Percentiles rank a stretch among this genome's conserved stretches.
Evolutionary conservation across 1,284 basidiomycete species (phyloP).

Genomic region (Sporisorium sorghi): DNA sequence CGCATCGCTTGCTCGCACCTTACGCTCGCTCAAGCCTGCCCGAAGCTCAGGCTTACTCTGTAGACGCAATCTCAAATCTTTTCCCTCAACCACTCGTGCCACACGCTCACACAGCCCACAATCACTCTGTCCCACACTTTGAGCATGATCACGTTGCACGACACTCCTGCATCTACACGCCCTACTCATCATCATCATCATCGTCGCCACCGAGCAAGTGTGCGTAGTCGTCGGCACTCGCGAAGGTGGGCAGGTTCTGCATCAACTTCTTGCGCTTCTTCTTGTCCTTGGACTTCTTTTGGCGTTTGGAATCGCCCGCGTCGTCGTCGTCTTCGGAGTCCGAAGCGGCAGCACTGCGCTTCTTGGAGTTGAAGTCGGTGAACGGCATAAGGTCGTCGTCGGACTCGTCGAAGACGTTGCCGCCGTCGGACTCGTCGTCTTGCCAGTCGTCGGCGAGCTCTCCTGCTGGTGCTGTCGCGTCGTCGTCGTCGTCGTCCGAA

Average conservation of each 20-base stretch:
- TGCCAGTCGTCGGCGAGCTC: slow-evolving; percentile 22
- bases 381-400: slow-evolving; percentile 68
- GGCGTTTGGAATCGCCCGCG: slow-evolving; percentile 22
- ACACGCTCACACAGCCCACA: no score
- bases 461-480: slow-evolving; percentile 1
- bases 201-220: slow-evolving; percentile 83
- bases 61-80: background rate
- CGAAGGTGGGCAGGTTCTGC: slow-evolving; percentile 82
- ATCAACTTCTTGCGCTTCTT: slow-evolving; percentile 79
- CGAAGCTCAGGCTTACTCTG: background rate
- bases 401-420: slow-evolving; percentile 63
- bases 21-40: background rate
- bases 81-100: background rate
- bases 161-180: background rate
- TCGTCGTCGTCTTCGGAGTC: slow-evolving; percentile 40
- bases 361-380: slow-evolving; percentile 48
- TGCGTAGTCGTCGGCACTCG: slow-evolving; percentile 93
- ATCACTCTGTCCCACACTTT: no score
- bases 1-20: background rate
- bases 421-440: slow-evolving; percentile 47
- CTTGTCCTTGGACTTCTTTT: slow-evolving; percentile 63
- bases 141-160: no score
- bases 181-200: slow-evolving; percentile 68
- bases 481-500: slow-evolving; percentile 21
- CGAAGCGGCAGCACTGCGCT: slow-evolving; percentile 16